Percentiles rank a stretch among this genome's conserved stretches.
phyloP scores from a whole-genome alignment of 306 rosid species.

The Cicer yamashitae region DNA sequence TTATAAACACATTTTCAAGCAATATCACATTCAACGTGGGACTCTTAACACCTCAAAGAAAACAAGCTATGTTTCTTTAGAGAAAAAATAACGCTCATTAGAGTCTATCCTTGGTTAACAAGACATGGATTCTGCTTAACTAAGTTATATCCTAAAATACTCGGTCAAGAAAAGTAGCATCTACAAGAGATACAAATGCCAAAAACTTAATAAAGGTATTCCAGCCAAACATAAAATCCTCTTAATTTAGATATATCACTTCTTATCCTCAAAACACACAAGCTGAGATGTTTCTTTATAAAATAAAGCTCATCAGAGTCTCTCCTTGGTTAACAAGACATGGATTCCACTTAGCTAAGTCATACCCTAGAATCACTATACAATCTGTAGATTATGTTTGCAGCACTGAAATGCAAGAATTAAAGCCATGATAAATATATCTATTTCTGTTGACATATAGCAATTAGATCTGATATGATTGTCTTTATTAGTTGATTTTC shows the following conservation, averaged over 20 bases:
- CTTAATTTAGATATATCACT: background rate
- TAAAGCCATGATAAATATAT: too few species aligned
- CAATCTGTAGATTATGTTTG: conserved; percentile 32
- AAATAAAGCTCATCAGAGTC: conserved; percentile 1
- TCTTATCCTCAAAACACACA: background rate
- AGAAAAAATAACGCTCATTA: conserved; percentile 1
- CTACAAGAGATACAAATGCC: background rate
- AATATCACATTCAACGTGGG: too few species aligned
- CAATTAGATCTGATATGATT: too few species aligned
- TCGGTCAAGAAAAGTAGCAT: background rate
- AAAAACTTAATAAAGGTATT: background rate
- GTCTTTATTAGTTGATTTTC: too few species aligned
- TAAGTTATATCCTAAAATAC: background rate
- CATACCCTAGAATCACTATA: conserved; percentile 33
- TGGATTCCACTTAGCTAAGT: background rate
- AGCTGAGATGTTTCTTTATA: background rate
- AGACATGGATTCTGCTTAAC: conserved; percentile 3
- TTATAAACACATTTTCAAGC: too few species aligned
- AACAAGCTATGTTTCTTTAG: background rate
- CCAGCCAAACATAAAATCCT: background rate
- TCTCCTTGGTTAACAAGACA: background rate
- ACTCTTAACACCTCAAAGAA: conserved; percentile 13
- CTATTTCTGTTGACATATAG: too few species aligned
- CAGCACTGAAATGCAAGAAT: conserved; percentile 19
- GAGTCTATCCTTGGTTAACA: conserved; percentile 37